These are phyloP conservation scores for Melanomma pulvis-pyrius DNA, from an alignment of 495 filamentous ascomycete species.

Conservation along the genomic window DNA sequence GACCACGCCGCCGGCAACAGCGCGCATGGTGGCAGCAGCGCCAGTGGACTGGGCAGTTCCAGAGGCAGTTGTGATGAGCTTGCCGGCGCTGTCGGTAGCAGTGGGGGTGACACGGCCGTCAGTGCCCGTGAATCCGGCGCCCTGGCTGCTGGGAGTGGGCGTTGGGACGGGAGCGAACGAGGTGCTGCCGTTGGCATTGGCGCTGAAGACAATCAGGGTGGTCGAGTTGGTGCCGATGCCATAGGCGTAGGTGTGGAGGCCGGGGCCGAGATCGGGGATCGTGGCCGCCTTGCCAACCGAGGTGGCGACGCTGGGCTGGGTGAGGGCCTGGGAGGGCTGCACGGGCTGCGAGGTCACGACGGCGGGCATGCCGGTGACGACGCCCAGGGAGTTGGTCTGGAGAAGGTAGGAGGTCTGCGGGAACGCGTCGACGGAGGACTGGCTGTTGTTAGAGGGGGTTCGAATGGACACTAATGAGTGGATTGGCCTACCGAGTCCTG, in stretches of 20 bases:
- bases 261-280: conserved; percentile 52
- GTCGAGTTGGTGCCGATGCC: conserved; percentile 20
- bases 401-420: conserved; percentile 51
- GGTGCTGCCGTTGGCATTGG: conserved; percentile 37
- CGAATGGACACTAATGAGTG: neutral
- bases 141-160: neutral
- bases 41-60: conserved; percentile 15
- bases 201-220: conserved; percentile 33
- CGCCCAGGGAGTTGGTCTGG: conserved; percentile 59
- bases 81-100: conserved; percentile 14
- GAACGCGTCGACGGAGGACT: conserved; percentile 41
- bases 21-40: conserved; percentile 30
- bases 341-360: conserved; percentile 43
- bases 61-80: neutral
- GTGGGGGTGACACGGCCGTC: conserved; percentile 6
- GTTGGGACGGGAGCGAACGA: conserved; percentile 26
- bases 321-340: conserved; percentile 48
- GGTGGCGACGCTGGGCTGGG: conserved; percentile 26
- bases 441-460: conserved; percentile 1
- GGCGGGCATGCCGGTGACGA: conserved; percentile 54
- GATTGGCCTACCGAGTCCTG: conserved; percentile 23
- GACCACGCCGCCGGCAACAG: conserved; percentile 22
- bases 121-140: conserved; percentile 6
- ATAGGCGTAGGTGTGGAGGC: conserved; percentile 34
- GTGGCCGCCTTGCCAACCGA: conserved; percentile 9